These are phyloP conservation scores for Boechera divaricarpa DNA, from an alignment of 345 rosid genomes.

Conservation along the genomic window DNA sequence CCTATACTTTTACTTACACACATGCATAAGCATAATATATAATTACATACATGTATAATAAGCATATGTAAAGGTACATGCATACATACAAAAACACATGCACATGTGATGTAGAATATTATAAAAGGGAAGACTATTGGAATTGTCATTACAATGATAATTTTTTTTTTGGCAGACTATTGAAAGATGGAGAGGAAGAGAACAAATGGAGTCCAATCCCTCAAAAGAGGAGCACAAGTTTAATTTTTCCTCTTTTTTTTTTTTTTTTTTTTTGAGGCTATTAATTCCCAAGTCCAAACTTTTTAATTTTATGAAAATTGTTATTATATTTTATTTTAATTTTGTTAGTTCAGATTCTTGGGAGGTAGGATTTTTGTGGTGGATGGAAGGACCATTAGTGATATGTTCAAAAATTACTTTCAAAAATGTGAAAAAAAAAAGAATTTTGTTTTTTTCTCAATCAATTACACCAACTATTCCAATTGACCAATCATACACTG, in stretches of 20 bases:
- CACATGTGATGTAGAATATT: constrained; percentile 35
- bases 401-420: neutral
- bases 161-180: constrained; percentile 40
- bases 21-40: neutral
- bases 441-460: neutral
- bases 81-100: constrained; percentile 32
- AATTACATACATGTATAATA: neutral
- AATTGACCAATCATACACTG: neutral
- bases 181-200: constrained; percentile 35
- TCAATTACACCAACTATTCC: neutral
- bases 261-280: neutral
- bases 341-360: constrained; percentile 29
- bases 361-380: constrained; percentile 31
- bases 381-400: constrained; percentile 13
- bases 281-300: constrained; percentile 16
- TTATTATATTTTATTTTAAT: constrained; percentile 27
- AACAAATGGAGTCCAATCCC: constrained; percentile 39
- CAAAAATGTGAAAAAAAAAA: neutral
- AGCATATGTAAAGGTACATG: neutral
- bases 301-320: constrained; percentile 20
- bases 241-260: neutral
- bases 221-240: constrained; percentile 22
- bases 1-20: neutral
- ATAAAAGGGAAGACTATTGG: neutral
- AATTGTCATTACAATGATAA: constrained; percentile 4